These are phyloP conservation scores for Atractiella rhizophila DNA, from an alignment of 768 basidiomycete species.

Conservation along the genomic window DNA sequence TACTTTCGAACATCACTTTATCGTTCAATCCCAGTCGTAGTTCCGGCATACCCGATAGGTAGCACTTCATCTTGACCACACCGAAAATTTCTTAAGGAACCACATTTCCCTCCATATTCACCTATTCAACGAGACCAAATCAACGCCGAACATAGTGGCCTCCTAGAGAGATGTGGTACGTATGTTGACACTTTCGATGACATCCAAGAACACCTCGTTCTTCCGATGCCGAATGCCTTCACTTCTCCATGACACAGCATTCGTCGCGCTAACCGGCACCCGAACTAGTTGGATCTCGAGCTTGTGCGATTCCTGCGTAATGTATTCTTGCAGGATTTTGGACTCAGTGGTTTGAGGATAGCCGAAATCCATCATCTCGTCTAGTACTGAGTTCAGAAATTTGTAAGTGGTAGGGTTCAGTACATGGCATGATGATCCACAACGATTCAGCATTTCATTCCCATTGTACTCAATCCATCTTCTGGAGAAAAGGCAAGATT, in stretches of 20 bases:
- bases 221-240: slow-evolving; percentile 93
- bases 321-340: slow-evolving; percentile 99
- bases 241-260: slow-evolving; percentile 93
- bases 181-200: slow-evolving; percentile 89
- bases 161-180: slow-evolving; percentile 32
- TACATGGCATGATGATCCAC: not conserved
- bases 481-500: slow-evolving; percentile 20
- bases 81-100: slow-evolving; percentile 92
- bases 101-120: slow-evolving; percentile 89
- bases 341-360: slow-evolving; percentile 97
- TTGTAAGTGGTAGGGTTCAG: not conserved
- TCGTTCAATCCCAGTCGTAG: slow-evolving; percentile 84
- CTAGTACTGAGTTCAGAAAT: slow-evolving; percentile 35
- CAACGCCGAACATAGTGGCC: not conserved
- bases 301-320: slow-evolving; percentile 95
- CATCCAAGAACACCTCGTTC: slow-evolving; percentile 97
- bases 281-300: slow-evolving; percentile 51
- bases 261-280: slow-evolving; percentile 89
- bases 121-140: slow-evolving; percentile 28
- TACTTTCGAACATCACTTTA: slow-evolving; percentile 98
- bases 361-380: slow-evolving; percentile 99
- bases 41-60: slow-evolving; percentile 98
- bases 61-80: slow-evolving; percentile 99
- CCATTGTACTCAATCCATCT: not conserved
- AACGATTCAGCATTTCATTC: not conserved